Evolutionary conservation across 1,284 basidiomycete genomes (phyloP), one percentile per base, ranked within the genome.

Genomic region (Ceratobasidium sp.): DNA sequence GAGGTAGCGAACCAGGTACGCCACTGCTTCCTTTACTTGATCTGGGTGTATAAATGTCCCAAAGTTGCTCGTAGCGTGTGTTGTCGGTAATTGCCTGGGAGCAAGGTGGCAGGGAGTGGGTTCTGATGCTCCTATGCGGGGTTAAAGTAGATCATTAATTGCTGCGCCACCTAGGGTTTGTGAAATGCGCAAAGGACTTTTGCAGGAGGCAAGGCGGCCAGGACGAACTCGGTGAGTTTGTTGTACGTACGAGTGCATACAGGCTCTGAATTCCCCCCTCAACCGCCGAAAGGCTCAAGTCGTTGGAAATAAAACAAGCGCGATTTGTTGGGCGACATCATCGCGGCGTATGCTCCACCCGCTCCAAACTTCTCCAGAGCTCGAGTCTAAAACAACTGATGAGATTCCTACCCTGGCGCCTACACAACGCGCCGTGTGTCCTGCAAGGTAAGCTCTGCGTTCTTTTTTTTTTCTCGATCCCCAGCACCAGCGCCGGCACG

Each of bases 321-420:
- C 22, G 29, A 46, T 49, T 9, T 43, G 61, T 37, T 44, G 17
- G 69, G 25, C 40, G 69, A 32, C 56, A n/a, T 8, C 56, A 61
- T 44, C 69, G 69, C 69, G 69, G 46, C 54, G 62, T n/a, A 29
- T 52, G 69, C 69, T 71, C 69, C 46, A 49, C 44, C 29, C 9
- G 34, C 66, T 68, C 66, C 66, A 54, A 57, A 56, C 32, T 71
- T 46, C 25, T 52, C 40, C 56, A 25, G 56, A 19, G 56, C 25
- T 29, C 56, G 32, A 57, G 56, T 32, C 25, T 57, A 57, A 57
- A 54, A 32, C 9, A 15, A 57, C 19, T 7, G 51, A 19, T 57
- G 34, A 61, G 29, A n/a, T 62, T 56, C 29, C 25, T 15, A 19
- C 43, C 34, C 43, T 70, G 11, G 25, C 11, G 15, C 44, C 37